Conservation (phyloP, 2,329 filamentous ascomycete species). For the Colletotrichum sp. region DNA sequence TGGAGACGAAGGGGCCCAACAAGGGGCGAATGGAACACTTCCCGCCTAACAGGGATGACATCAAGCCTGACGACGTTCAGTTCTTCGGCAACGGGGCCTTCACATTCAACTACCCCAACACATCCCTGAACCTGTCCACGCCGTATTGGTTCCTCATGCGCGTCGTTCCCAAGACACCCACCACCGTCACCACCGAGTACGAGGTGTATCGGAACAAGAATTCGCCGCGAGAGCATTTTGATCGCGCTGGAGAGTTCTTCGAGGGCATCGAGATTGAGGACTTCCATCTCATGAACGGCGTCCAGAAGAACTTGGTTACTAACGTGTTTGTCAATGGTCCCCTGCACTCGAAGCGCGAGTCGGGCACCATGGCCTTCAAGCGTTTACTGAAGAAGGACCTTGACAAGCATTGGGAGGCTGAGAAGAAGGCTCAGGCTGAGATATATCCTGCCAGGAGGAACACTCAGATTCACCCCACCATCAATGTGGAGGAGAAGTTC, state of each 20-base stretch:
- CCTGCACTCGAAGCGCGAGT: constrained; percentile 36
- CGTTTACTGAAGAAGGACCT: not conserved
- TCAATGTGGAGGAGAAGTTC: not conserved
- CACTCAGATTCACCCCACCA: not conserved
- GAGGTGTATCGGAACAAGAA: constrained; percentile 56
- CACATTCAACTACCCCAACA: constrained; percentile 45
- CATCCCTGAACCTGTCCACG: constrained; percentile 41
- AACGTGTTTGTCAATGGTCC: constrained; percentile 56
- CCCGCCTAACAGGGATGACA: constrained; percentile 37
- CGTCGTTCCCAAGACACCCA: constrained; percentile 48
- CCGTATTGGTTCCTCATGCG: constrained; percentile 37
- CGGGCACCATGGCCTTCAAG: not conserved
- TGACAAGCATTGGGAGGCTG: not conserved
- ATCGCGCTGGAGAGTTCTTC: constrained; percentile 44
- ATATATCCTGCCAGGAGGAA: not conserved
- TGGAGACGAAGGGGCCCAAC: constrained; percentile 34
- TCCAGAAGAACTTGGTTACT: constrained; percentile 53
- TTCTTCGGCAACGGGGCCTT: constrained; percentile 18
- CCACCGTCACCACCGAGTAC: constrained; percentile 48
- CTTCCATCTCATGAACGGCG: constrained; percentile 52
- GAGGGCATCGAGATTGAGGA: constrained; percentile 56
- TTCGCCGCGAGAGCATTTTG: constrained; percentile 41
- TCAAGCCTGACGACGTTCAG: constrained; percentile 35
- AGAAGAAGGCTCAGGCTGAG: not conserved
- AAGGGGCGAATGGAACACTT: constrained; percentile 38